Percentiles rank a stretch among this genome's conserved stretches.
phyloP scores from a whole-genome alignment of 805 yeast genomes.

The Debaryomyces tyrocola region DNA sequence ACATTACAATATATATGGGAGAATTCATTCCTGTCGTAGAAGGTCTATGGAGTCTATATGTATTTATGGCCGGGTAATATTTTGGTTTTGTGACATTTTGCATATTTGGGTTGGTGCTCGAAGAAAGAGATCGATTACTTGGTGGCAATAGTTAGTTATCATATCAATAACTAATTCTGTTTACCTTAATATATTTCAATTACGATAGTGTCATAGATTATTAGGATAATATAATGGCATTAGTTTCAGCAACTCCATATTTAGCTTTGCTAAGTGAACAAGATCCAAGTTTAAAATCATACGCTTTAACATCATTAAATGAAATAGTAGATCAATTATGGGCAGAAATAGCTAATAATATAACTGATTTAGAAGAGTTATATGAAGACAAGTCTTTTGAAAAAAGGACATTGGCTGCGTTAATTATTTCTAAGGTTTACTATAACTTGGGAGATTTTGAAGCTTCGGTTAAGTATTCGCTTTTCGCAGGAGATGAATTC shows the following conservation, averaged over 20 bases:
- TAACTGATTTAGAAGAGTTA: conserved; percentile 84
- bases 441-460: conserved; percentile 94
- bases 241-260: conserved; percentile 87
- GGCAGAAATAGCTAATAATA: conserved; percentile 94
- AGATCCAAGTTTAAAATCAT: conserved; percentile 72
- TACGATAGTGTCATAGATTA: background rate
- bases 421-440: conserved; percentile 84
- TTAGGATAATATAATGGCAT: conserved; percentile 42
- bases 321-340: conserved; percentile 85
- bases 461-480: conserved; percentile 83
- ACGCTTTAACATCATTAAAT: conserved; percentile 82
- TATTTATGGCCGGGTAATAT: background rate
- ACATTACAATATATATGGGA: no score
- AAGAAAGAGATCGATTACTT: background rate
- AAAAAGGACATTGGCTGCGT: conserved; percentile 81
- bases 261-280: conserved; percentile 85
- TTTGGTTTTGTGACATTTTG: conserved; percentile 1
- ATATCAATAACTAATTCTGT: background rate
- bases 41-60: no score
- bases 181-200: background rate
- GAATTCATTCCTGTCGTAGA: no score
- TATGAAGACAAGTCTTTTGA: conserved; percentile 82
- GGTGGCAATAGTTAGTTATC: conserved; percentile 2
- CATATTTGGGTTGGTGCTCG: background rate
- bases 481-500: conserved; percentile 80